These are phyloP conservation scores for Lactuca sativa DNA, from an alignment of 129 eudicot species.

Conservation along the genomic window DNA sequence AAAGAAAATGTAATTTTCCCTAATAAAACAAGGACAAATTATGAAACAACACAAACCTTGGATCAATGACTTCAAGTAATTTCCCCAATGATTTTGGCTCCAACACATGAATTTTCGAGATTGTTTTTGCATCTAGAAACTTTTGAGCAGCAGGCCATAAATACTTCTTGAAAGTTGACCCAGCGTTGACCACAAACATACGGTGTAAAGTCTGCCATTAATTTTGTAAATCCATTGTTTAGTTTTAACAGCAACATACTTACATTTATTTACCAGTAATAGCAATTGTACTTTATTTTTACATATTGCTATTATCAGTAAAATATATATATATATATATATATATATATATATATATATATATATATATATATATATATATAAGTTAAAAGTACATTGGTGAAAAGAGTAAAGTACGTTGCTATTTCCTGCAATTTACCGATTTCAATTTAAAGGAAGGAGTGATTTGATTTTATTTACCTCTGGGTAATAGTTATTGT, in stretches of 20 bases:
- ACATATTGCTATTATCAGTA: no score
- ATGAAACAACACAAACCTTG: constrained; percentile 45
- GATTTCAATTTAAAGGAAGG: background rate
- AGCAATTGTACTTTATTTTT: background rate
- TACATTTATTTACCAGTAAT: no score
- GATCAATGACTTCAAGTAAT: constrained; percentile 66
- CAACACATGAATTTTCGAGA: constrained; percentile 75
- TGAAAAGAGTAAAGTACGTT: background rate
- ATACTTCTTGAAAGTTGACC: constrained; percentile 72
- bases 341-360: no score
- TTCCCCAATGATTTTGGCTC: constrained; percentile 76
- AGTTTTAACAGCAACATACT: background rate
- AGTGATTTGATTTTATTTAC: constrained; percentile 29
- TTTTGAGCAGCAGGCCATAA: constrained; percentile 96
- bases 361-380: no score
- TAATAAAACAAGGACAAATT: no score
- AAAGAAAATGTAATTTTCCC: no score
- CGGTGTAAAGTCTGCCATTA: constrained; percentile 69
- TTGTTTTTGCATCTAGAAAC: constrained; percentile 77
- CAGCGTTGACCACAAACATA: constrained; percentile 87
- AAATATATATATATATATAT: no score
- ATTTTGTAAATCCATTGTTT: constrained; percentile 12
- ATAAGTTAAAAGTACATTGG: background rate
- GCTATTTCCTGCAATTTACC: background rate
- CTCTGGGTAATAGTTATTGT: constrained; percentile 84